A percentile compares a stretch with the other conserved stretches of the same genome.
Conservation (phyloP, 169 alveolate species). For the Cryptosporidium ubiquitum region DNA sequence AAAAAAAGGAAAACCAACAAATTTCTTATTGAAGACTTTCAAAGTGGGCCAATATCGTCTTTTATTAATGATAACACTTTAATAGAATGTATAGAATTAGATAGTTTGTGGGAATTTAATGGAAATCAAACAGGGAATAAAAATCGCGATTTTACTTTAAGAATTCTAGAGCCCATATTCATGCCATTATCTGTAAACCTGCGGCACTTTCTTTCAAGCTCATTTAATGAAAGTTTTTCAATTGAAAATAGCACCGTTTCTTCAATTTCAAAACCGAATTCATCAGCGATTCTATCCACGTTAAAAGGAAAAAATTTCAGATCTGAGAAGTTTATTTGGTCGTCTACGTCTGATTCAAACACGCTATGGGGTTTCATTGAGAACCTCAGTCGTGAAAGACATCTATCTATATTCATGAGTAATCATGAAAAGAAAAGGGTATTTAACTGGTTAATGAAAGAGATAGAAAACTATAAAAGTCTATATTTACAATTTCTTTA, state of each 20-base stretch:
- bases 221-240: not conserved
- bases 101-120: not conserved
- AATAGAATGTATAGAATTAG: not conserved
- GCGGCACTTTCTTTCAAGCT: conserved; percentile 13
- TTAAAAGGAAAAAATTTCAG: conserved; percentile 1
- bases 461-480: conserved; percentile 39
- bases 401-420: conserved; percentile 25
- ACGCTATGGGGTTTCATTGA: conserved; percentile 23
- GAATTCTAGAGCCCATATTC: conserved; percentile 2
- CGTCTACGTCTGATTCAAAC: conserved; percentile 7
- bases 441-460: conserved; percentile 15
- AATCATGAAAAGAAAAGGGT: conserved; percentile 14
- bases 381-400: conserved; percentile 51
- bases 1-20: not conserved
- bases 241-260: not conserved
- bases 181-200: conserved; percentile 50
- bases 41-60: conserved; percentile 7
- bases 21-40: not conserved
- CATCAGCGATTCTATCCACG: conserved; percentile 35
- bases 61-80: not conserved
- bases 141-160: not conserved
- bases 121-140: not conserved
- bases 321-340: conserved; percentile 45
- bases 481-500: conserved; percentile 37
- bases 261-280: conserved; percentile 2